Evolutionary conservation across 768 basidiomycete species (phyloP).

Genomic region (Termitomyces sp.): DNA sequence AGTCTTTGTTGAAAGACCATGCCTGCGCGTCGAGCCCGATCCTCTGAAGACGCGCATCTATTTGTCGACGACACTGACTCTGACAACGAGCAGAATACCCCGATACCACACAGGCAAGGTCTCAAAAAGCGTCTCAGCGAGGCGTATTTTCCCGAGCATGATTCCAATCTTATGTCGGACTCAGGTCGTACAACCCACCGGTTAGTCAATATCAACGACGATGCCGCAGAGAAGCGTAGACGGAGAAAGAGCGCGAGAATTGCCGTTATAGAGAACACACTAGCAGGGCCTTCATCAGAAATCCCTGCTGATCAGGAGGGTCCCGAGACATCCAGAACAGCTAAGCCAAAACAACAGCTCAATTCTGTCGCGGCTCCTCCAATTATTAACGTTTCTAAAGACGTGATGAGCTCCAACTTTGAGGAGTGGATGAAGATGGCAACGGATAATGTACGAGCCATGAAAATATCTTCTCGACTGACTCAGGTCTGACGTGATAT

Average conservation of each 20-base stretch:
- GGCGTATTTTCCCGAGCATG: constrained; percentile 37
- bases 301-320: constrained; percentile 31
- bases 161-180: constrained; percentile 33
- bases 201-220: constrained; percentile 69
- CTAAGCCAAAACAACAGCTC: constrained; percentile 57
- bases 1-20: constrained; percentile 37
- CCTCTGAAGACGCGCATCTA: constrained; percentile 26
- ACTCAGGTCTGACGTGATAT: constrained; percentile 9
- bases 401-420: constrained; percentile 89
- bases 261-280: constrained; percentile 45
- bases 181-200: constrained; percentile 32
- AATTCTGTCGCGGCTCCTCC: constrained; percentile 57
- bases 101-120: constrained; percentile 30
- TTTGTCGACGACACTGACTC: constrained; percentile 32
- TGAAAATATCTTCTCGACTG: constrained; percentile 21
- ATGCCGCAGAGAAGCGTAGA: constrained; percentile 80
- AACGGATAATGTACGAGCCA: constrained; percentile 87
- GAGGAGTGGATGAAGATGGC: constrained; percentile 99
- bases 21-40: constrained; percentile 34
- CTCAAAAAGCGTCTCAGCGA: constrained; percentile 63
- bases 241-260: constrained; percentile 75
- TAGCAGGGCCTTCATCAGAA: constrained; percentile 58
- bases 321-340: constrained; percentile 36
- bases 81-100: constrained; percentile 33
- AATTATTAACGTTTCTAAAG: constrained; percentile 56